Conservation (phyloP, 2,329 filamentous ascomycete species). For the Colletotrichum spaethianum region DNA sequence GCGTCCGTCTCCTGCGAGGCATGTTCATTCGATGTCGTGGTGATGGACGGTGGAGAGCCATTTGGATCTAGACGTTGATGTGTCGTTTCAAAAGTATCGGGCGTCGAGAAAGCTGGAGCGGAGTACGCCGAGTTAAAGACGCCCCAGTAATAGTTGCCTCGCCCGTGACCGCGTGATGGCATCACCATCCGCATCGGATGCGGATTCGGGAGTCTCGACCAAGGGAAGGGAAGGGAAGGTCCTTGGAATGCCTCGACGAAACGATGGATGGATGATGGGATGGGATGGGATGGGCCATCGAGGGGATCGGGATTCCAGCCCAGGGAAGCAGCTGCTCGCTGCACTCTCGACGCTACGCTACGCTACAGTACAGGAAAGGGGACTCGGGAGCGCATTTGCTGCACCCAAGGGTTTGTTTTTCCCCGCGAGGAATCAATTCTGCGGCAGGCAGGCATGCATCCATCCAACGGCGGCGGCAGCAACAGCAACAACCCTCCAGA, state of each 20-base stretch:
- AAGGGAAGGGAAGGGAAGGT: background rate
- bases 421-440: slow-evolving; percentile 14
- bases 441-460: too few species aligned
- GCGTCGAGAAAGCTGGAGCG: background rate
- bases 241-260: slow-evolving; percentile 2
- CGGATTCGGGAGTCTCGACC: slow-evolving; percentile 5
- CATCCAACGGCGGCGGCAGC: slow-evolving; percentile 13
- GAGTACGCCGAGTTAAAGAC: background rate
- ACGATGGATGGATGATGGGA: too few species aligned
- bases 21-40: slow-evolving; percentile 34
- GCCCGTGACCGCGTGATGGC: slow-evolving; percentile 19
- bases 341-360: background rate
- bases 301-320: background rate
- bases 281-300: background rate
- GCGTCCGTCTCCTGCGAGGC: slow-evolving; percentile 13
- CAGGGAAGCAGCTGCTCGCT: background rate
- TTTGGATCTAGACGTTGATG: slow-evolving; percentile 6
- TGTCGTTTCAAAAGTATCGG: background rate
- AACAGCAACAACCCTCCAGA: background rate
- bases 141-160: background rate
- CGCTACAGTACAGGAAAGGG: slow-evolving; percentile 3
- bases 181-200: slow-evolving; percentile 24
- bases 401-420: slow-evolving; percentile 28
- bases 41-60: slow-evolving; percentile 19
- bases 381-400: slow-evolving; percentile 16